Conservation (phyloP, 2,329 filamentous ascomycete species). For the Alternaria burnsii region DNA sequence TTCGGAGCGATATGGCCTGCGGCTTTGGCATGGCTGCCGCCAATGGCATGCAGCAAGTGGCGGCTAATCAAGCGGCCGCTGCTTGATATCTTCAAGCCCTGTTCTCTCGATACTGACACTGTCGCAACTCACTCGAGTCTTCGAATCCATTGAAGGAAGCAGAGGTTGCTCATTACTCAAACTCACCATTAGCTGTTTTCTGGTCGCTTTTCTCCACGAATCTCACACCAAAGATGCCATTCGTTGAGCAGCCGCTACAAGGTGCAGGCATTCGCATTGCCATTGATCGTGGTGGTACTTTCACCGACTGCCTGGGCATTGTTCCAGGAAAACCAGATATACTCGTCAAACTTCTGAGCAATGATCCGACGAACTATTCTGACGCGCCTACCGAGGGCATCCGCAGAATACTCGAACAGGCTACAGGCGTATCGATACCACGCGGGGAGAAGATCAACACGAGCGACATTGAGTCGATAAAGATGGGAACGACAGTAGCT, state of each 20-base stretch:
- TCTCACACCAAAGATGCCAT: conserved; percentile 11
- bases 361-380: conserved; percentile 40
- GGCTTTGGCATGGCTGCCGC: not conserved
- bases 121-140: not conserved
- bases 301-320: conserved; percentile 37
- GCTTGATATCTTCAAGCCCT: not conserved
- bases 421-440: conserved; percentile 24
- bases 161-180: too few relatives aligned
- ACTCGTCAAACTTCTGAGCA: conserved; percentile 41
- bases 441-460: conserved; percentile 32
- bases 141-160: not conserved
- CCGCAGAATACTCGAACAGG: conserved; percentile 39
- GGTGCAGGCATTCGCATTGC: conserved; percentile 25
- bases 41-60: not conserved
- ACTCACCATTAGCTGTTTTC: too few relatives aligned
- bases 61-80: not conserved
- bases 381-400: conserved; percentile 48
- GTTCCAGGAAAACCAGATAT: conserved; percentile 34
- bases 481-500: conserved; percentile 35
- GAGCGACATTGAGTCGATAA: conserved; percentile 27
- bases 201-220: too few relatives aligned
- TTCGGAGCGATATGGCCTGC: not conserved
- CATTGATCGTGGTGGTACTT: conserved; percentile 41
- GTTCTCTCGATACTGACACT: not conserved
- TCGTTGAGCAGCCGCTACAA: conserved; percentile 11